Percentiles rank a stretch among this genome's conserved stretches.
phyloP scores from a whole-genome alignment of 2,329 filamentous ascomycete species.

The Coniella lustricola region DNA sequence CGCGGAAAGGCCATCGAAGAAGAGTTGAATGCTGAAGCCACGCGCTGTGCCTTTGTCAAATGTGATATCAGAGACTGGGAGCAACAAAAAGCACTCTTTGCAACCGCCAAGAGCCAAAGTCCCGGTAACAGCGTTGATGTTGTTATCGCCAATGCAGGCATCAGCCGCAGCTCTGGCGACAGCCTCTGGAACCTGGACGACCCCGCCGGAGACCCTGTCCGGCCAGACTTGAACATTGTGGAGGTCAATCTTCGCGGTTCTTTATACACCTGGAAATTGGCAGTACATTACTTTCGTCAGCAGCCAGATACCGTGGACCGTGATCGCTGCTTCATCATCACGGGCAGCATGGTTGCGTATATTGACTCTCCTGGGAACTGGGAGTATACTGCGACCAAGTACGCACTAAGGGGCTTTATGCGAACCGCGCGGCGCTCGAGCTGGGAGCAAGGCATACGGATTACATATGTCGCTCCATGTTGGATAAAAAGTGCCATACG shows the following conservation, averaged over 20 bases:
- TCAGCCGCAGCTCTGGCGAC: slow-evolving; percentile 30
- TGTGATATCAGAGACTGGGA: slow-evolving; percentile 38
- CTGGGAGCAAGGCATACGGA: slow-evolving; percentile 36
- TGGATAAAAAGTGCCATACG: slow-evolving; percentile 31
- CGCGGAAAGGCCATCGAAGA: slow-evolving; percentile 26
- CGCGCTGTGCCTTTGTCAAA: slow-evolving; percentile 27
- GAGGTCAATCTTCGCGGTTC: slow-evolving; percentile 34
- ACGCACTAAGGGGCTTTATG: slow-evolving; percentile 37
- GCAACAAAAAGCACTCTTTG: slow-evolving; percentile 34
- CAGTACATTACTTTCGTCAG: slow-evolving; percentile 38
- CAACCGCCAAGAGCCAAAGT: slow-evolving; percentile 29
- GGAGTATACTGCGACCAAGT: slow-evolving; percentile 37
- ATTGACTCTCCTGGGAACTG: slow-evolving; percentile 30
- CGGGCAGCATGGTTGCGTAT: slow-evolving; percentile 39
- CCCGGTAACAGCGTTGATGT: slow-evolving; percentile 34
- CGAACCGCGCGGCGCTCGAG: slow-evolving; percentile 29
- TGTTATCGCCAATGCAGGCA: slow-evolving; percentile 42
- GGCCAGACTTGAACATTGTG: slow-evolving; percentile 35
- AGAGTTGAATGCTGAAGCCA: slow-evolving; percentile 24
- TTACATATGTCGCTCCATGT: slow-evolving; percentile 40
- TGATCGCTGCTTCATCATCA: slow-evolving; percentile 43
- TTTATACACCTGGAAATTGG: slow-evolving; percentile 39
- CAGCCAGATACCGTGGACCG: slow-evolving; percentile 30
- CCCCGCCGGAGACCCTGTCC: slow-evolving; percentile 23
- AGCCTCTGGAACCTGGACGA: slow-evolving; percentile 27